Conservation (phyloP, 768 basidiomycete genomes). For the Podaxis sp. region DNA sequence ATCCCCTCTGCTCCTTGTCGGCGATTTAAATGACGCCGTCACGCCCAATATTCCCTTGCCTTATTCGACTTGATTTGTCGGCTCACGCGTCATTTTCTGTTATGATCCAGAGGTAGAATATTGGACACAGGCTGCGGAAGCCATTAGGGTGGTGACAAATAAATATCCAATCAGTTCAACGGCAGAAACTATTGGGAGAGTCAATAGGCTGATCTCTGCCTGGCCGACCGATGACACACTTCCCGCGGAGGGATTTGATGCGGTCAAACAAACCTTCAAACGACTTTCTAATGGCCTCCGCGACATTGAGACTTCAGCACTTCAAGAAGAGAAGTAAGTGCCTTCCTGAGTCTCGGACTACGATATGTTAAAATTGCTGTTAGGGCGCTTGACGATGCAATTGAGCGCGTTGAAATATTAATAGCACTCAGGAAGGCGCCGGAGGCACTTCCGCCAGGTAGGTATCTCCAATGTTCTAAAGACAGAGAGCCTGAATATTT, state of each 20-base stretch:
- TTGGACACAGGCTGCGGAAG: constrained; percentile 69
- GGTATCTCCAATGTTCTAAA: constrained; percentile 1
- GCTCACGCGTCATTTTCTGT: constrained; percentile 18
- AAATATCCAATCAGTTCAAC: constrained; percentile 51
- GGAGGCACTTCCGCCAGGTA: constrained; percentile 60
- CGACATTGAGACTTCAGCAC: constrained; percentile 58
- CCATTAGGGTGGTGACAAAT: constrained; percentile 54
- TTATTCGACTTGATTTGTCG: constrained; percentile 18
- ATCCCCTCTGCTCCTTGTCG: constrained; percentile 8
- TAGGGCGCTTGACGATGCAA: constrained; percentile 71
- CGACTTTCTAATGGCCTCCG: constrained; percentile 61
- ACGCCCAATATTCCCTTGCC: constrained; percentile 2
- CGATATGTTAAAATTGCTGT: constrained; percentile 11
- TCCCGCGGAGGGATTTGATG: constrained; percentile 66
- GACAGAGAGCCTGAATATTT: not conserved
- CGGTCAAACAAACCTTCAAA: constrained; percentile 60
- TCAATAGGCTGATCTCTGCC: constrained; percentile 67
- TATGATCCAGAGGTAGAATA: constrained; percentile 62
- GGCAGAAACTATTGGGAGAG: constrained; percentile 63
- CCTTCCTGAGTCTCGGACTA: constrained; percentile 1
- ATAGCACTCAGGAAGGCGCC: constrained; percentile 75
- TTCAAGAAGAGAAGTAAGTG: constrained; percentile 64
- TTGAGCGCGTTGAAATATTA: constrained; percentile 68
- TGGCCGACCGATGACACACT: constrained; percentile 75
- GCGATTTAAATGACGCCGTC: constrained; percentile 14